Base-by-base conservation (phyloP, 2,329 filamentous ascomycete species). In the Xylaria arbuscula region DNA sequence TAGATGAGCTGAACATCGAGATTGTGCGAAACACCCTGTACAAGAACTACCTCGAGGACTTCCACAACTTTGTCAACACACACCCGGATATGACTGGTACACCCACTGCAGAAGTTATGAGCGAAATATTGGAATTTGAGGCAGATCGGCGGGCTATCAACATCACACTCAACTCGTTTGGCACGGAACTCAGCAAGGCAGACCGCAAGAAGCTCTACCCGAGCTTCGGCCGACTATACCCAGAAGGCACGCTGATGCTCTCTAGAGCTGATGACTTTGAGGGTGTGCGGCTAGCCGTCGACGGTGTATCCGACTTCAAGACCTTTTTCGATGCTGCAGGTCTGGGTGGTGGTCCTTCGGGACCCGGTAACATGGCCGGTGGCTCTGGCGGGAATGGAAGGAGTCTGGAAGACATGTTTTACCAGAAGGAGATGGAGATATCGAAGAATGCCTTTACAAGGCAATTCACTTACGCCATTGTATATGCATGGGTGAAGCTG, bases 41-140 rank as follows among this genome's bases (percentile, higher is more conserved):
- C 87, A 99, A 99, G 88, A 98, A 98, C 85, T 99, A 99, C 80
- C 88, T 99, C 8, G 96, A 99, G 80, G 96, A 98, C 80, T 99
- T 99, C 81, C 89, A 98, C 84, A 88, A 92, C 72, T 99, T 98
- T 80, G 92, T 98, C 82, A 97, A 95, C 82, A 92, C 90, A 10
- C 89, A 97, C 77, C 86, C 94, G 0, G 95, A 97, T 50, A 92
- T 98, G 83, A 86, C 88, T 45, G 93, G 93, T 45, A 97, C 94
- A 7, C 94, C 96, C 0, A 99, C 96, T 0, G 87, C 93, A 51
- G 94, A 97, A 76, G 90, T 98, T 79, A 99, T 99, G 96, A 90
- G 91, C 8, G 95, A 98, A 83, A 93, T 98, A 60, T 85, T 99
- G 57, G 93, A 97, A 78, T 99, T 99, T 76, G 96, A 99, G 84